These are phyloP conservation scores for Nakaseomyces kungkrabaensis DNA, from an alignment of 1,139 yeast species.

Conservation along the genomic window DNA sequence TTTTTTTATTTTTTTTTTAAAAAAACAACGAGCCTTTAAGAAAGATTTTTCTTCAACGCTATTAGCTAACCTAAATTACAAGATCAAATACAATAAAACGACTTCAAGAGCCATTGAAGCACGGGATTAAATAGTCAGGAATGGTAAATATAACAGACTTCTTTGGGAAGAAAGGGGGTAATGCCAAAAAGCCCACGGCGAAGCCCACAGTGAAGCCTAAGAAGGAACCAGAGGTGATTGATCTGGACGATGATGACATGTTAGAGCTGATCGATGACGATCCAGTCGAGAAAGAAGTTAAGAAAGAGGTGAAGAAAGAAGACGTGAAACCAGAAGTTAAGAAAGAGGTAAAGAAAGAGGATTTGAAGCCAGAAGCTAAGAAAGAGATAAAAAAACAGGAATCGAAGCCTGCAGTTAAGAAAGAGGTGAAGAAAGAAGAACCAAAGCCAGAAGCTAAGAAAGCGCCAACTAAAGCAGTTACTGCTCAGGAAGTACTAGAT, in stretches of 20 bases:
- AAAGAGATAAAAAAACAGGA: constrained; percentile 1
- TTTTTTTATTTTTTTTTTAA: too few relatives aligned
- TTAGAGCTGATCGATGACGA: neutral
- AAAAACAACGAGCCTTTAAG: too few relatives aligned
- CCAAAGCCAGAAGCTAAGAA: neutral
- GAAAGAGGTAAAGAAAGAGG: neutral
- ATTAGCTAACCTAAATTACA: too few relatives aligned
- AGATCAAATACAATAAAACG: too few relatives aligned
- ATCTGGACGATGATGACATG: constrained; percentile 18
- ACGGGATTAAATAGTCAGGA: too few relatives aligned
- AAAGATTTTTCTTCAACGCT: too few relatives aligned
- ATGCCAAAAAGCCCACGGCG: too few relatives aligned
- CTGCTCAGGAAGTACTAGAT: constrained; percentile 26
- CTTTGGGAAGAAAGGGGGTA: constrained; percentile 17
- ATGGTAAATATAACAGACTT: constrained; percentile 39
- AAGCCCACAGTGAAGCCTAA: constrained; percentile 1
- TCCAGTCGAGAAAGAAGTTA: constrained; percentile 1
- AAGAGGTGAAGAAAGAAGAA: neutral
- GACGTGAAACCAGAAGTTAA: neutral
- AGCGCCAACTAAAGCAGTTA: neutral
- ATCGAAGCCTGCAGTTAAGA: neutral
- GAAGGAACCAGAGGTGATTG: constrained; percentile 15
- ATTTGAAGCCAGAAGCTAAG: neutral
- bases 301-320: constrained; percentile 5
- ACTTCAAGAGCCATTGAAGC: too few relatives aligned